These are phyloP conservation scores for Amoeboaphelidium protococcarum DNA, from an alignment of 371 early-diverging fungal genomes.

Conservation along the genomic window DNA sequence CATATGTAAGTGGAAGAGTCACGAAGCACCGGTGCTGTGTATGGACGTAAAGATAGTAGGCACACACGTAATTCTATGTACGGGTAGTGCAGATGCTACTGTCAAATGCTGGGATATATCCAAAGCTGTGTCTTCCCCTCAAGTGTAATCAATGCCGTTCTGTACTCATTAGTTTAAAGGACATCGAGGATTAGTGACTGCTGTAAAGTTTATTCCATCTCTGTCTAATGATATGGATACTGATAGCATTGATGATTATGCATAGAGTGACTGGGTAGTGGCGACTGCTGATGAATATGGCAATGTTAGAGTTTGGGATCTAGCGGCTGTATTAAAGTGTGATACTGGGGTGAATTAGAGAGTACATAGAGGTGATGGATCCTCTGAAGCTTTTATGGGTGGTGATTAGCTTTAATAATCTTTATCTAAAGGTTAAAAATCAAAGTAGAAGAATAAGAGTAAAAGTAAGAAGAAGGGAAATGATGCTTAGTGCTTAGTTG, in stretches of 20 bases:
- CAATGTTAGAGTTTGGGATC: neutral
- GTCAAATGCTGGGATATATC: conserved; percentile 88
- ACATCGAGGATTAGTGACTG: conserved; percentile 63
- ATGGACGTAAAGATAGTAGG: conserved; percentile 53
- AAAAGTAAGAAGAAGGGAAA: no score
- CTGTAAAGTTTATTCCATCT: conserved; percentile 30
- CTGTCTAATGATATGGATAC: conserved; percentile 26
- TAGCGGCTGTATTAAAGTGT: no score
- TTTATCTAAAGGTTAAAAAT: no score
- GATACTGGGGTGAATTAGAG: no score
- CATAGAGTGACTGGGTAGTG: conserved; percentile 45
- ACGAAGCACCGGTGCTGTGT: conserved; percentile 69
- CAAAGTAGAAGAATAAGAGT: no score
- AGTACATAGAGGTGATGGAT: no score
- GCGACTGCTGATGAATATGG: no score
- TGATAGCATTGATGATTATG: conserved; percentile 76
- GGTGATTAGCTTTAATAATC: no score
- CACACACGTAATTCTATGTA: conserved; percentile 71
- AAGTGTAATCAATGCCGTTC: no score
- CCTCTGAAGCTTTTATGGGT: no score
- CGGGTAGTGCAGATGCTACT: conserved; percentile 84
- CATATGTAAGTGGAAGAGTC: conserved; percentile 38
- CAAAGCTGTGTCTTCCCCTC: no score
- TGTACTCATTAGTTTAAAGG: conserved; percentile 85
- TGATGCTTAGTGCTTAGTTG: no score